Evolutionary conservation across 2,329 filamentous ascomycete species (phyloP).

Genomic region (Trichoderma koningii): DNA sequence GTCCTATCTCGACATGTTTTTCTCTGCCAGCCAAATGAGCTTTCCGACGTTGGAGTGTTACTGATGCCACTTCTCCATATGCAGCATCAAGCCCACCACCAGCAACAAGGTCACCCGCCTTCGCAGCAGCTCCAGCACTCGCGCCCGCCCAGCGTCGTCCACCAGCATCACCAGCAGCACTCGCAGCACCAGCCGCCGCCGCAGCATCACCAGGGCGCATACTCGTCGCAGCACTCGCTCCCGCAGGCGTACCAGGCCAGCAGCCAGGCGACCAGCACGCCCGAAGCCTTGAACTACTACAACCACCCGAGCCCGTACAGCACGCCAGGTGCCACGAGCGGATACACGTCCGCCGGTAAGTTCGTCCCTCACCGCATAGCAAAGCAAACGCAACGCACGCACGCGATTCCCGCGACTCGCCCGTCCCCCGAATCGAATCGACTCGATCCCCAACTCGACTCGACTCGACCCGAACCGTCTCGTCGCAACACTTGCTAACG

Average conservation of each 20-base stretch:
- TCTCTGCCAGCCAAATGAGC: constrained; percentile 40
- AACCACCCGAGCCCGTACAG: constrained; percentile 81
- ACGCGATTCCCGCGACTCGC: constrained; percentile 10
- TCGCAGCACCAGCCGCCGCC: constrained; percentile 63
- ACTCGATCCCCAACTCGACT: too few species aligned
- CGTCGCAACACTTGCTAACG: constrained; percentile 6
- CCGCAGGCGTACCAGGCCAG: constrained; percentile 69
- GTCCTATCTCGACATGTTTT: constrained; percentile 48
- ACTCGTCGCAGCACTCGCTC: constrained; percentile 66
- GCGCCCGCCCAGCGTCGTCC: constrained; percentile 71
- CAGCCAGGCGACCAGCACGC: constrained; percentile 61
- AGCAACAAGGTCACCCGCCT: constrained; percentile 71
- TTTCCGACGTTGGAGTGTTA: constrained; percentile 45
- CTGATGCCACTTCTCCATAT: constrained; percentile 64
- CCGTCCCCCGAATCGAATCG: too few species aligned
- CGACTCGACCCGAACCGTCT: too few species aligned
- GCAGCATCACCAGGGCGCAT: constrained; percentile 65
- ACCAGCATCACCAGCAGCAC: constrained; percentile 66
- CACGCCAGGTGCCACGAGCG: constrained; percentile 76
- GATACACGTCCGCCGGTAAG: constrained; percentile 86
- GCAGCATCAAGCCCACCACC: constrained; percentile 76
- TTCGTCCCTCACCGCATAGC: constrained; percentile 35
- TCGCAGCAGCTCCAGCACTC: constrained; percentile 68
- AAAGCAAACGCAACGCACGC: constrained; percentile 25
- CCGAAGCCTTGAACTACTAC: constrained; percentile 71